Conservation (phyloP, 495 filamentous ascomycete genomes). For the Gamarada debralockiae region DNA sequence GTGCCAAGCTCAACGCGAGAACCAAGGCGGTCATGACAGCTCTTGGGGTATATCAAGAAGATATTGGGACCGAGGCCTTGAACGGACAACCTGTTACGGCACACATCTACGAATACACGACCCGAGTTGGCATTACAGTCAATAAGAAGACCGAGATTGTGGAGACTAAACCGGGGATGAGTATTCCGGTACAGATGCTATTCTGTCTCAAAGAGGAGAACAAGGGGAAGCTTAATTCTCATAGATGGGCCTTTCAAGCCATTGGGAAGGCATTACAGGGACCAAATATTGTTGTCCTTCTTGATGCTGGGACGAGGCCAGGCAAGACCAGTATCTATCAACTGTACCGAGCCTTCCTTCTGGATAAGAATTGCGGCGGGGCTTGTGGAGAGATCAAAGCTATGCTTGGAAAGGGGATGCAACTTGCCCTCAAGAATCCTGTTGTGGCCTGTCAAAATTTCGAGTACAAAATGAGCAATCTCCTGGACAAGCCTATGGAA, state of each 20-base stretch:
- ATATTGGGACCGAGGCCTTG: conserved; percentile 97
- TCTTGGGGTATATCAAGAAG: conserved; percentile 96
- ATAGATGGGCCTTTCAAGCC: conserved; percentile 98
- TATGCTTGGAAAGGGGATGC: conserved; percentile 84
- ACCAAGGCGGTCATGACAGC: conserved; percentile 87
- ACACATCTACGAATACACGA: conserved; percentile 99
- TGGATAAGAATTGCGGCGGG: conserved; percentile 94
- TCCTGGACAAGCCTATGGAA: conserved; percentile 96
- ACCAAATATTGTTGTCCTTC: conserved; percentile 92
- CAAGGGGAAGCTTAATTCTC: conserved; percentile 99
- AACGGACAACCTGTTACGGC: conserved; percentile 96
- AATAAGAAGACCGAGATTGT: conserved; percentile 85
- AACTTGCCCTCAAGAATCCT: conserved; percentile 79
- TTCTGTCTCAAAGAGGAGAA: conserved; percentile 99
- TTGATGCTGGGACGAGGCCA: conserved; percentile 94
- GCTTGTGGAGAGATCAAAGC: conserved; percentile 99
- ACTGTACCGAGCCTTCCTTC: conserved; percentile 96
- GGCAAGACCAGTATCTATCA: conserved; percentile 93
- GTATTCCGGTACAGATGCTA: conserved; percentile 81
- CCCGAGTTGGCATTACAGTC: conserved; percentile 81
- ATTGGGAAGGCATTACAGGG: conserved; percentile 83
- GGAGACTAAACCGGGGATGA: conserved; percentile 59
- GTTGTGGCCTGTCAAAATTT: conserved; percentile 99
- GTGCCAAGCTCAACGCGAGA: conserved; percentile 94
- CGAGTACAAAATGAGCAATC: conserved; percentile 99